phyloP scores from a whole-genome alignment of 371 early-diverging fungal genomes.

The Saksenaea vasiformis region DNA sequence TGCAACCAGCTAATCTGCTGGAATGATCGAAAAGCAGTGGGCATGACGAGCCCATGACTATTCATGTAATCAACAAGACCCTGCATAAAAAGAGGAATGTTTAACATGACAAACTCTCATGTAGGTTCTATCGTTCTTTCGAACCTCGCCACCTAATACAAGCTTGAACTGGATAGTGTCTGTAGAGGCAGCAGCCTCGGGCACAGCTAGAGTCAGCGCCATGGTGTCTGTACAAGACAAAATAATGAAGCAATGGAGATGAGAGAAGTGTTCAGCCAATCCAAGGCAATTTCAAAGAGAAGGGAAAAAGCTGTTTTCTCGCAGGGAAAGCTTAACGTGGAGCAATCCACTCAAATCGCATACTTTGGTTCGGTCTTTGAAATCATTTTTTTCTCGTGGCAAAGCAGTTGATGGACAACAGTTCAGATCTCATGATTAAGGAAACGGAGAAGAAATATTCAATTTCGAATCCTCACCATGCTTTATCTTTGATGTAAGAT shows the following conservation, averaged over 20 bases:
- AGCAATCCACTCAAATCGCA: too few relatives aligned
- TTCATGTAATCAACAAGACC: slow-evolving; percentile 15
- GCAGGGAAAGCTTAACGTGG: background rate
- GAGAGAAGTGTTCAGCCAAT: background rate
- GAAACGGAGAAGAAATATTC: too few relatives aligned
- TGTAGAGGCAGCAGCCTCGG: slow-evolving; percentile 64
- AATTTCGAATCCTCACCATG: too few relatives aligned
- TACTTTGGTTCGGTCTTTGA: too few relatives aligned
- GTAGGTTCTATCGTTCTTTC: slow-evolving; percentile 11
- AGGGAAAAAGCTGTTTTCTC: background rate
- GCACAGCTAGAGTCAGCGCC: slow-evolving; percentile 39
- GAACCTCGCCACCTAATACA: slow-evolving; percentile 39
- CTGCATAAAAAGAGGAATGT: slow-evolving; percentile 13
- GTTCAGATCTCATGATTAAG: too few relatives aligned
- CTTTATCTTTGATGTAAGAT: too few relatives aligned
- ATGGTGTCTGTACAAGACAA: background rate
- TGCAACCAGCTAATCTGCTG: slow-evolving; percentile 64
- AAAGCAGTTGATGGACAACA: too few relatives aligned
- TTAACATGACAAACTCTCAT: background rate
- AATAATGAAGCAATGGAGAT: background rate
- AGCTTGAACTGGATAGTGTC: slow-evolving; percentile 67
- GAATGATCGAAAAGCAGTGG: slow-evolving; percentile 56
- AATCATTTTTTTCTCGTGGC: too few relatives aligned
- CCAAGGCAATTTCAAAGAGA: background rate
- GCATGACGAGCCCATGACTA: slow-evolving; percentile 15